Evolutionary conservation across 768 basidiomycete genomes (phyloP).

Genomic region (Leccinum imitatum): DNA sequence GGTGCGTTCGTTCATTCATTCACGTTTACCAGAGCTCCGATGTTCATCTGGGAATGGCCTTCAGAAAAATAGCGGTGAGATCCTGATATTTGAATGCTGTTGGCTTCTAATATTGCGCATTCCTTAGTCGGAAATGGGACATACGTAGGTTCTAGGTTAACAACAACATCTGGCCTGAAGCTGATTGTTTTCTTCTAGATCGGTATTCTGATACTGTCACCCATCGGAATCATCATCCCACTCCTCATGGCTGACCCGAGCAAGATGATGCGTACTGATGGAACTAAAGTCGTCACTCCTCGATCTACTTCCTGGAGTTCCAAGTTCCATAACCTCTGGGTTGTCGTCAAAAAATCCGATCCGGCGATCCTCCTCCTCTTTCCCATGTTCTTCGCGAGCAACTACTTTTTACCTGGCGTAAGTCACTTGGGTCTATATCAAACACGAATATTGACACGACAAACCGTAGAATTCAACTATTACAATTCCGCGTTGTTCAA

Average conservation of each 20-base stretch:
- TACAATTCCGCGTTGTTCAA: slow-evolving; percentile 75
- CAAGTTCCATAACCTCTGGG: slow-evolving; percentile 68
- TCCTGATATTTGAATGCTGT: background rate
- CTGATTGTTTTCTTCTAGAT: slow-evolving; percentile 3
- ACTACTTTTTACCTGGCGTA: slow-evolving; percentile 87
- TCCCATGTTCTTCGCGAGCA: slow-evolving; percentile 80
- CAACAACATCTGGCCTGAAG: background rate
- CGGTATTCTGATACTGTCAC: slow-evolving; percentile 63
- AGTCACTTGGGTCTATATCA: slow-evolving; percentile 7
- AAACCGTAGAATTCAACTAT: slow-evolving; percentile 64
- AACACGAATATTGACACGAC: background rate
- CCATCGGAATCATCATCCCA: slow-evolving; percentile 64
- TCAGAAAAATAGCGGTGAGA: slow-evolving; percentile 30
- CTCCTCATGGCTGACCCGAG: slow-evolving; percentile 50
- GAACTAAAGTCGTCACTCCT: slow-evolving; percentile 57
- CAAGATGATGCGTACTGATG: slow-evolving; percentile 73
- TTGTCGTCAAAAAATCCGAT: slow-evolving; percentile 61
- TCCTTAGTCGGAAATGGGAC: slow-evolving; percentile 64
- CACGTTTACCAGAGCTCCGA: background rate
- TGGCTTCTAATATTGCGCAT: background rate
- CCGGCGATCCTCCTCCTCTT: slow-evolving; percentile 71
- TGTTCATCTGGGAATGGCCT: background rate
- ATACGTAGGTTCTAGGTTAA: slow-evolving; percentile 47
- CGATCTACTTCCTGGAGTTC: slow-evolving; percentile 73
- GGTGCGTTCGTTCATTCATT: slow-evolving; percentile 35